Base-by-base conservation (phyloP, 1,284 basidiomycete genomes). In the Cryptococcus sp. region DNA sequence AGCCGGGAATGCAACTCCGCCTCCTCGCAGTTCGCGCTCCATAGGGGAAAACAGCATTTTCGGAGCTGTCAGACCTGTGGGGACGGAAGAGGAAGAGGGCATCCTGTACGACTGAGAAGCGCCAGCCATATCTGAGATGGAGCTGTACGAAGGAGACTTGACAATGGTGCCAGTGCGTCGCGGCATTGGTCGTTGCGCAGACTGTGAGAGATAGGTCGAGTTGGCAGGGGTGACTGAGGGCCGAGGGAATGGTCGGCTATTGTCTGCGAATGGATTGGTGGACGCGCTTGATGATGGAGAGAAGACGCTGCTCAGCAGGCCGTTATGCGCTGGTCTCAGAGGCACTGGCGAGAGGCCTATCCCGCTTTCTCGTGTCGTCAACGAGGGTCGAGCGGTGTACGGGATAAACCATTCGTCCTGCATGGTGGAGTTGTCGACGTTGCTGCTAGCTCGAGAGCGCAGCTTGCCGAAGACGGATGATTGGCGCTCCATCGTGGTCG, bases 11-110 rank as follows among this genome's bases (percentile, higher is more conserved):
- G 30, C 27, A 43, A 19, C 42, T 19, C 17, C 38, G 39, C 35
- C 41, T 13, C 52, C 53, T n/a, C 70, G 54, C 15, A 72, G 55
- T 43, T 69, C 65, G 2, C 73, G 62, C 15, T 64, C 57, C 16
- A 74, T 45, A 5, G 74, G 75, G 1, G 75, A 75, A 61, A 77
- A 74, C 25, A 75, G 65, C 57, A 77, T 64, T 48, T 66, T 73
- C 1, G 68, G 71, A 15, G 65, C 70, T 1, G 55, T 42, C 10
- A 75, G 62, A 16, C 74, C 74, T 10, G 74, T 73, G 8, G 67
- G 64, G 11, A 76, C 73, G 4, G 73, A 74, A 3, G 67, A 62
- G 3, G 67, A 69, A 3, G 69, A 64, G 1, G 67, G 66, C 1
- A 74, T 54, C 13, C 61, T 45, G 8, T 19, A 45, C 8, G 22